Evolutionary conservation across 1,284 basidiomycete genomes (phyloP), one percentile per base, ranked within the genome.

Genomic region (Meira miltonrushii): DNA sequence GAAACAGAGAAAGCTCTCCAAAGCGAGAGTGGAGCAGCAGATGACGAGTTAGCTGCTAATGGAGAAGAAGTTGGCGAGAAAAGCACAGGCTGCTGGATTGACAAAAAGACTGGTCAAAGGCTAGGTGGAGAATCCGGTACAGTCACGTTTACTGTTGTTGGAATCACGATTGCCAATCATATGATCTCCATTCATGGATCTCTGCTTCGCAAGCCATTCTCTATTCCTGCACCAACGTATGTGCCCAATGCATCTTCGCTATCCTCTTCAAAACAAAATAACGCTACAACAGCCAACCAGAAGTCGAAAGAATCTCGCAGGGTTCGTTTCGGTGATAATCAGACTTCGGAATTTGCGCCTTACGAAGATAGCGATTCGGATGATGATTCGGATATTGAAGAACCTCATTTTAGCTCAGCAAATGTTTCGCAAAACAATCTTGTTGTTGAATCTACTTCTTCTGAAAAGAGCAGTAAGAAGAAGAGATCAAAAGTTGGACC

Each of bases 171-270:
- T 51, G 90, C 92, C 43, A 95, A 97, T 74, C 87, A 94, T 70
- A 95, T 96, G 89, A 82, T 98, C 13, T 94, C 92, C 1, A 81
- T 97, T 13, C 84, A 90, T 28, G 94, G 92, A 10, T 96, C 94
- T 1, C 83, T 98, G 62, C 87, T 95, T 60, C 74, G 81, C 0
- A 87, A 93, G 69, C 93, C 93, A 0, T 90, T 92, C 78, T 88
- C 87, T 25, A 66, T 69, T 6, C 67, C 72, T 2, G 57, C 69
- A n/a, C 46, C 46, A 5, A 48, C 46, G 4, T 48, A 17, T 25
- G 46, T 48, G 17, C 46, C 46, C 17, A 23, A 13, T 12, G 3
- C 25, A 23, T 21, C 46, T 13, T 48, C 46, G 2, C 17, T 48
- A n/a, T 43, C 41, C 17, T n/a, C 17, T 12, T 8, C 4, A 13